phyloP scores from a whole-genome alignment of 306 rosid species.

The Begonia peltatifolia region DNA sequence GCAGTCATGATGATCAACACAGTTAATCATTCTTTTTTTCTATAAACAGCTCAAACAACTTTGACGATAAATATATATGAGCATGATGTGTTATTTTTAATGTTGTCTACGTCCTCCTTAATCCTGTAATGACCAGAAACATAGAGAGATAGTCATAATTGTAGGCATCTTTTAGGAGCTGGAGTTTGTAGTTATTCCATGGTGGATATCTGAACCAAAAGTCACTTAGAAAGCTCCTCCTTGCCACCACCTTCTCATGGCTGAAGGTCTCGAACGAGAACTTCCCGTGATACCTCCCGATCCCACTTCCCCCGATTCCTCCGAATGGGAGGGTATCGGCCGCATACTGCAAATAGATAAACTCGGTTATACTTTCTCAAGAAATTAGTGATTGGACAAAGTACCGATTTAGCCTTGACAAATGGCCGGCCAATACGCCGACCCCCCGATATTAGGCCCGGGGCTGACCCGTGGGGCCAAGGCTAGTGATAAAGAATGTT shows the following conservation, averaged over 20 bases:
- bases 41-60: neutral
- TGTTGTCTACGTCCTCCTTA: conserved; percentile 17
- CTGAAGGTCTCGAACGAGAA: conserved; percentile 67
- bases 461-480: too few species aligned
- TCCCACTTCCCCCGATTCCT: conserved; percentile 72
- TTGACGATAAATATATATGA: too few species aligned
- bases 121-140: conserved; percentile 35
- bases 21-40: neutral
- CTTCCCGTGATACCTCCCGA: conserved; percentile 64
- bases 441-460: too few species aligned
- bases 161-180: conserved; percentile 34
- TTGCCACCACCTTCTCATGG: conserved; percentile 37
- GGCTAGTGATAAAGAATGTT: too few species aligned
- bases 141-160: conserved; percentile 36
- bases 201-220: conserved; percentile 78
- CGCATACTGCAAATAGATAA: conserved; percentile 21
- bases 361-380: too few species aligned
- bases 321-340: conserved; percentile 73
- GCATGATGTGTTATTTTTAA: neutral
- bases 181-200: conserved; percentile 46
- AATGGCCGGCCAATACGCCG: too few species aligned
- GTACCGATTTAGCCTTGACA: neutral
- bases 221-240: conserved; percentile 42
- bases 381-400: too few species aligned
- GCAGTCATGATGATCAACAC: neutral